Conservation (phyloP, 805 yeast genomes). For the baker's yeast (Saccharomyces cerevisiae) region DNA sequence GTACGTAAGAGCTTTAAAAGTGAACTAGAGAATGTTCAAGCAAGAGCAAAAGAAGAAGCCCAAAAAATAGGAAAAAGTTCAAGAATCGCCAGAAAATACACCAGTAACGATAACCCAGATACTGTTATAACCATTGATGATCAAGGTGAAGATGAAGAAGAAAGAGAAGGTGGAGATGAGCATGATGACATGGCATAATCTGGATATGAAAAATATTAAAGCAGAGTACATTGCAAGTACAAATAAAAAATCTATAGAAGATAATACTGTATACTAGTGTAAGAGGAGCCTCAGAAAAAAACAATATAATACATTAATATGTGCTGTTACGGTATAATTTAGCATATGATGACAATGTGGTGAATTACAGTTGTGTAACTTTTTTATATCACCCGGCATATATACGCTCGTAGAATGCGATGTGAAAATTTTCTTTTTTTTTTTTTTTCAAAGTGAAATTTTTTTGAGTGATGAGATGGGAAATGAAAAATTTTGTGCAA, state of each 20-base stretch:
- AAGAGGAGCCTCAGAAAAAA: conserved; percentile 1
- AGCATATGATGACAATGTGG: background rate
- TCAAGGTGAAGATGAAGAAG: conserved; percentile 54
- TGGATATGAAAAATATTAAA: background rate
- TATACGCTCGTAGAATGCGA: background rate
- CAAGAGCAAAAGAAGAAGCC: conserved; percentile 51
- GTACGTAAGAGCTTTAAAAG: conserved; percentile 62
- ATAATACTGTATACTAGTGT: conserved; percentile 1
- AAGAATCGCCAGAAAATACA: conserved; percentile 69
- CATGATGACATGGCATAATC: background rate
- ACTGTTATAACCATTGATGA: conserved; percentile 55
- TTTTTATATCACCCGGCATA: background rate
- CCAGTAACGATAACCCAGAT: conserved; percentile 40
- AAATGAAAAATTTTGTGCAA: background rate
- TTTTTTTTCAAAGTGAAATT: conserved; percentile 1
- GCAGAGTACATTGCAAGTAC: background rate
- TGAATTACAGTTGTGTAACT: background rate
- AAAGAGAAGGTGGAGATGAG: conserved; percentile 45
- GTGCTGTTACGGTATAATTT: background rate
- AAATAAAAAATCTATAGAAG: background rate
- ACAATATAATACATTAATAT: background rate
- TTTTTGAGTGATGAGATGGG: conserved; percentile 7
- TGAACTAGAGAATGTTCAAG: conserved; percentile 49
- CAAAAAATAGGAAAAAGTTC: conserved; percentile 49
- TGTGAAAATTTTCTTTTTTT: background rate